Evolutionary conservation across 2,329 filamentous ascomycete species (phyloP).

Genomic region (Aphanocladium album): DNA sequence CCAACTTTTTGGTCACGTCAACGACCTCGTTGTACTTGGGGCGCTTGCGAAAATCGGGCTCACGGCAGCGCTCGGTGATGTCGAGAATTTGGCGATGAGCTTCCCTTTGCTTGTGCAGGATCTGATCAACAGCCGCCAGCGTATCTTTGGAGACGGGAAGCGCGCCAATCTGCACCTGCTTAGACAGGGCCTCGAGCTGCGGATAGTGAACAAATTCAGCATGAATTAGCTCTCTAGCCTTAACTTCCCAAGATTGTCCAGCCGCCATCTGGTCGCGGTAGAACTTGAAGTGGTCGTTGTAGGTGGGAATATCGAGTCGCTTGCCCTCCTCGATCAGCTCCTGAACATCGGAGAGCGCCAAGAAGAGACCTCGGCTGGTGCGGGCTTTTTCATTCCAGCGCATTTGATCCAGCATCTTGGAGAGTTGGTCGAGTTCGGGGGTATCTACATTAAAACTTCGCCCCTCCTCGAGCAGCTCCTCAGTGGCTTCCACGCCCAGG

Average conservation of each 20-base stretch:
- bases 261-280: conserved; percentile 71
- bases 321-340: conserved; percentile 73
- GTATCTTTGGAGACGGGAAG: conserved; percentile 82
- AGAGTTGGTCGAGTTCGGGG: conserved; percentile 77
- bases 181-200: conserved; percentile 85
- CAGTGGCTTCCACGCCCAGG: conserved; percentile 67
- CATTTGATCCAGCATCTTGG: conserved; percentile 74
- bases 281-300: conserved; percentile 72
- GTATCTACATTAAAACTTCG: conserved; percentile 88
- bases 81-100: conserved; percentile 84
- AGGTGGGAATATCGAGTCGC: conserved; percentile 70
- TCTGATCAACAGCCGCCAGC: conserved; percentile 77
- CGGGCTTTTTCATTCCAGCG: conserved; percentile 82
- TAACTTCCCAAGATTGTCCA: conserved; percentile 85
- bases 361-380: conserved; percentile 55
- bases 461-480: conserved; percentile 86
- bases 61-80: conserved; percentile 71
- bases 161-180: conserved; percentile 64
- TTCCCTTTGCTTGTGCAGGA: conserved; percentile 91
- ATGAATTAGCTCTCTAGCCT: conserved; percentile 87
- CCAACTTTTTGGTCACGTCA: conserved; percentile 80
- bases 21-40: conserved; percentile 88
- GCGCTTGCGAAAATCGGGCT: conserved; percentile 69
- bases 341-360: conserved; percentile 73
- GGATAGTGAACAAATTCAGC: conserved; percentile 90